A percentile compares a stretch with the other conserved stretches of the same genome.
Conservation (phyloP, 495 filamentous ascomycete genomes). For the Talaromyces borbonicus region DNA sequence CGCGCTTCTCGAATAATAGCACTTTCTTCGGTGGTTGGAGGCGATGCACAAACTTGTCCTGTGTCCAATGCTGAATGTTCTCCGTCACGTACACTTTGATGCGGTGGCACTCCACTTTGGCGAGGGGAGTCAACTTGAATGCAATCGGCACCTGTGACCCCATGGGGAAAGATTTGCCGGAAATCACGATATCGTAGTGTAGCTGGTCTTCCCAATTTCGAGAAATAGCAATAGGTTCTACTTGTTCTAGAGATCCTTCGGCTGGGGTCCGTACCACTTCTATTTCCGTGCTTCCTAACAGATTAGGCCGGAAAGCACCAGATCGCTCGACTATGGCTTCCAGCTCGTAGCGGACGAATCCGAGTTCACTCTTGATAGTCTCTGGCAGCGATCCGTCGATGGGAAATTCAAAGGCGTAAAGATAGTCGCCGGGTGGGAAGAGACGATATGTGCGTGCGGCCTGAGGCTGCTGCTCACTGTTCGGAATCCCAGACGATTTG, state of each 20-base stretch:
- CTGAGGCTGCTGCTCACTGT: constrained; percentile 46
- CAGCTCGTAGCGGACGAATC: constrained; percentile 79
- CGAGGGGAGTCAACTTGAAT: constrained; percentile 91
- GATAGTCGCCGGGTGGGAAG: constrained; percentile 83
- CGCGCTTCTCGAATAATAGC: constrained; percentile 80
- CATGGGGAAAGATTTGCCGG: constrained; percentile 93
- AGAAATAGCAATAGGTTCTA: constrained; percentile 95
- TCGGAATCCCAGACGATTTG: too few relatives aligned
- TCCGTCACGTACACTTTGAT: constrained; percentile 95
- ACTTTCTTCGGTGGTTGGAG: constrained; percentile 78
- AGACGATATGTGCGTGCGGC: constrained; percentile 82
- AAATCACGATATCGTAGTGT: constrained; percentile 98
- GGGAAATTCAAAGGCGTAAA: constrained; percentile 91
- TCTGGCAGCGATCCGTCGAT: constrained; percentile 89
- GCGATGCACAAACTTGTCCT: constrained; percentile 77
- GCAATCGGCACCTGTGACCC: constrained; percentile 91
- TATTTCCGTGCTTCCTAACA: constrained; percentile 77
- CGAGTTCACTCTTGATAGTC: constrained; percentile 82
- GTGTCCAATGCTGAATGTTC: constrained; percentile 87
- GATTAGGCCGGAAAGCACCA: constrained; percentile 85
- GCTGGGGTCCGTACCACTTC: constrained; percentile 79
- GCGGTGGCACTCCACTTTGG: constrained; percentile 93
- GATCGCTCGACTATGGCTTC: constrained; percentile 83
- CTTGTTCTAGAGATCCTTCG: constrained; percentile 84
- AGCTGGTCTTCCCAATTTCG: constrained; percentile 97